phyloP scores from a whole-genome alignment of 805 yeast species.

The Candida nitratophila region DNA sequence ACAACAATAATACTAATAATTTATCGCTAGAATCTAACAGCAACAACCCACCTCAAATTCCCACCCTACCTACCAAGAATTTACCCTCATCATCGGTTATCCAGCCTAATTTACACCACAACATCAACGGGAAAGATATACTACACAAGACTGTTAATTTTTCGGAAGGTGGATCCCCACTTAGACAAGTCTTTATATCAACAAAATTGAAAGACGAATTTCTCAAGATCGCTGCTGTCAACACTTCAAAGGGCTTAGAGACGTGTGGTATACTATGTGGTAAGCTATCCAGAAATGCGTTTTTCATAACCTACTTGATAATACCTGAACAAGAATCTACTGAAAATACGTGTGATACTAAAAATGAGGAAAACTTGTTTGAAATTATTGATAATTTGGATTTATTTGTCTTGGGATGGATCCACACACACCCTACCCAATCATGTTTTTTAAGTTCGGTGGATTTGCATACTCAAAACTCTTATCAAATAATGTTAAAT shows the following conservation, averaged over 20 bases:
- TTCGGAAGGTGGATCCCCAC: constrained; percentile 51
- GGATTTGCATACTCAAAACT: constrained; percentile 61
- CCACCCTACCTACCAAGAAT: not conserved
- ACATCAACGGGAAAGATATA: constrained; percentile 4
- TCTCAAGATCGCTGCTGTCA: constrained; percentile 37
- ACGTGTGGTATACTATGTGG: constrained; percentile 68
- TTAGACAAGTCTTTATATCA: constrained; percentile 48
- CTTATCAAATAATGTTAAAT: constrained; percentile 63
- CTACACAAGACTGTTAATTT: constrained; percentile 32
- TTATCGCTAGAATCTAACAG: too few species aligned
- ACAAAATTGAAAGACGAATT: constrained; percentile 33
- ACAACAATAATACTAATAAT: too few species aligned
- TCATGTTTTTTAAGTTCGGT: constrained; percentile 62
- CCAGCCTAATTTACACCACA: not conserved
- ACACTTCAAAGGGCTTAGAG: constrained; percentile 46
- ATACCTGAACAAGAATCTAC: constrained; percentile 62
- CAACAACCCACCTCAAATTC: not conserved
- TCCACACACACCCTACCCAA: constrained; percentile 70
- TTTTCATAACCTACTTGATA: constrained; percentile 52
- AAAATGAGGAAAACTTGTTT: constrained; percentile 51
- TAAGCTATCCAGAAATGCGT: constrained; percentile 51
- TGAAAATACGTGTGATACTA: constrained; percentile 53
- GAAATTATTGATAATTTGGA: constrained; percentile 48
- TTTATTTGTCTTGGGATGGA: constrained; percentile 65
- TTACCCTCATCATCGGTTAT: not conserved